Evolutionary conservation across 2,329 filamentous ascomycete genomes (phyloP), one percentile per base, ranked within the genome.

Genomic region (Aureobasidium sp.): DNA sequence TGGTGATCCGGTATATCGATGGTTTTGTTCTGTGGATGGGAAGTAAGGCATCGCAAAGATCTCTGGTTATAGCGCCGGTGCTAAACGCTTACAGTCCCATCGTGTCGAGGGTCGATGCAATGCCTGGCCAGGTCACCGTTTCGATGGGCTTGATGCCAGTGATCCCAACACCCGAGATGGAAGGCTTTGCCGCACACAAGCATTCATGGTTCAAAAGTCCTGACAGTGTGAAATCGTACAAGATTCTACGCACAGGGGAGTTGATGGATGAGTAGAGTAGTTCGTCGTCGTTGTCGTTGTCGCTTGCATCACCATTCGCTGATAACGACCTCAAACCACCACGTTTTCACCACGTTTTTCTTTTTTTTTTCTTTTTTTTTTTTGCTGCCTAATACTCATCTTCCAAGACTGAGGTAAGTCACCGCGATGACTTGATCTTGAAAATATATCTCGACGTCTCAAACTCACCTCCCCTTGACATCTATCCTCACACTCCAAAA

Each of bases 61-160:
- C n/a, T n/a, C n/a, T n/a, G n/a, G n/a, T n/a, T n/a, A n/a, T n/a
- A 35, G 7, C 7, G 3, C 4, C 29, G 21, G 27, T 23, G 17
- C 49, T 43, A 8, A 38, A 23, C 21, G 19, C 11, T 8, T 23
- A 17, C 60, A 80, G 78, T 63, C 77, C 78, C 0, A 76, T 81
- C 55, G 76, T 75, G 68, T 79, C 75, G 19, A 58, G 49, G 10
- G 40, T 31, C 17, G 42, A 46, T 21, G 11, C 70, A 0, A 25
- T 45, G 40, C 70, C 74, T 5, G 71, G 73, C n/a, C 77, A 77
- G 63, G 70, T 76, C 0, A 69, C 81, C 15, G 54, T 81, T 47
- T 81, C 81, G 66, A 74, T 80, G 71, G 79, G 79, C 13, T 76
- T 81, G 43, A 79, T 78, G 63, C 76, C 75, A 5, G 68, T 74